Base-by-base conservation (phyloP, 176 grass and related monocot species). In the Alopecurus myosuroides region DNA sequence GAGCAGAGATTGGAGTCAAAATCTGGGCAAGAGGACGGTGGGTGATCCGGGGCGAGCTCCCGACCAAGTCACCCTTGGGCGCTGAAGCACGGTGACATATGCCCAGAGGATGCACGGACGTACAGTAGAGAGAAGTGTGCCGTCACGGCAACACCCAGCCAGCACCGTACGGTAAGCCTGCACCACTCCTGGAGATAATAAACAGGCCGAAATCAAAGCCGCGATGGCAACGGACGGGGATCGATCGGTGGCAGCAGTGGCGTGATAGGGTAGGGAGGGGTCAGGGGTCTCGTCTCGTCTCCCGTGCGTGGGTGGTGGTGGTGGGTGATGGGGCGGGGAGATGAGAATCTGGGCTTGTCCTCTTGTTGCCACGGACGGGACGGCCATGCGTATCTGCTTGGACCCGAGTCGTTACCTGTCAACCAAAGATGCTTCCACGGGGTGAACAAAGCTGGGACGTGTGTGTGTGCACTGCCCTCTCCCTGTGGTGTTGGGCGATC, bases 311-410 rank as follows among this genome's bases (percentile, higher is more conserved):
- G 3, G 33, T 33, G 72, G 70, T 8, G 44, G 53, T 29, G 79
- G 60, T 53, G 34, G 20, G 5, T 68, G 87, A 29, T 18, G 74
- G 48, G 42, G 39, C 70, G 18, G 79, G 45, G 86, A 72, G 80
- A 63, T 80, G 55, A 79, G 88, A 83, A 90, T 86, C 84, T 72
- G 84, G 34, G 46, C 49, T 71, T 79, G 88, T 86, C 84, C 88
- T 90, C 82, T 66, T 86, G 61, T 48, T 36, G 41, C 44, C 45
- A 29, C 25, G 42, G 14, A 10, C 3, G 9, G 7, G n/a, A 42
- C 22, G 44, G 44, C 11, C 44, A 45, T 13, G 44, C 44, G 44
- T 45, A 45, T 45, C 44, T 45, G 44, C 44, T 45, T 45, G 44
- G 44, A 45, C 44, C 3, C 44, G 11, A 45, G 44, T 45, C 44